Evolutionary conservation across 176 grass and related monocot genomes (phyloP).

Genomic region (Musa schizocarpa): DNA sequence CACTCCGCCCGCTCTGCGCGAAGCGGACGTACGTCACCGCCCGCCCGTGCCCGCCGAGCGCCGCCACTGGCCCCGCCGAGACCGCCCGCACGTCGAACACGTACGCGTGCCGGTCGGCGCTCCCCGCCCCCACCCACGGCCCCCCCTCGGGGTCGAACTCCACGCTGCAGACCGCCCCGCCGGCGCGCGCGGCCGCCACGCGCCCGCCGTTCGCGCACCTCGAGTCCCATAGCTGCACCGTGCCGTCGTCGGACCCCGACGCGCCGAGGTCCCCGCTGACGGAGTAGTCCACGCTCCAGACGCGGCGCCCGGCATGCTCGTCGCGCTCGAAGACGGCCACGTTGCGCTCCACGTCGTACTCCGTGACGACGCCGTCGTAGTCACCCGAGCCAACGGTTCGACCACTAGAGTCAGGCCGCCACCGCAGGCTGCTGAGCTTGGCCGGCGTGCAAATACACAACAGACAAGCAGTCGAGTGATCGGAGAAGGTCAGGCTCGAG

Average conservation of each 20-base stretch:
- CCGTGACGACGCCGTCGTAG: constrained; percentile 92
- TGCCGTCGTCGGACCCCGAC: constrained; percentile 80
- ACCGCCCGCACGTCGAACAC: constrained; percentile 68
- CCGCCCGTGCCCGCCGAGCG: constrained; percentile 52
- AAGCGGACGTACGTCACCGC: constrained; percentile 78
- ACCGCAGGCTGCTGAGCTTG: constrained; percentile 93
- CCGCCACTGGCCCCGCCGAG: constrained; percentile 41
- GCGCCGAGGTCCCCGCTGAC: constrained; percentile 30
- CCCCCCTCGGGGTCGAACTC: constrained; percentile 20
- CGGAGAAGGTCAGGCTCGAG: neutral
- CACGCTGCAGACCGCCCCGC: constrained; percentile 11
- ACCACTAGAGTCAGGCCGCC: constrained; percentile 22
- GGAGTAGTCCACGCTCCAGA: constrained; percentile 86
- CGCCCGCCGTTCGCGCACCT: neutral
- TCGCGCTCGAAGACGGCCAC: constrained; percentile 56
- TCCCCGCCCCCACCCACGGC: constrained; percentile 59
- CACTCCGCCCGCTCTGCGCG: constrained; percentile 23
- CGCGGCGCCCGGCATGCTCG: constrained; percentile 68
- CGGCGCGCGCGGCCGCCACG: constrained; percentile 4
- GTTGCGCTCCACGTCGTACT: constrained; percentile 62
- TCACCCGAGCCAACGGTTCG: constrained; percentile 51
- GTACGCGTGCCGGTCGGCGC: constrained; percentile 57
- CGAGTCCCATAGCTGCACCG: constrained; percentile 72
- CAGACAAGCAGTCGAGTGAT: constrained; percentile 9
- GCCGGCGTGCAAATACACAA: constrained; percentile 77